These are phyloP conservation scores for Moniliella sp. DNA, from an alignment of 1,284 basidiomycete genomes.

Conservation along the genomic window DNA sequence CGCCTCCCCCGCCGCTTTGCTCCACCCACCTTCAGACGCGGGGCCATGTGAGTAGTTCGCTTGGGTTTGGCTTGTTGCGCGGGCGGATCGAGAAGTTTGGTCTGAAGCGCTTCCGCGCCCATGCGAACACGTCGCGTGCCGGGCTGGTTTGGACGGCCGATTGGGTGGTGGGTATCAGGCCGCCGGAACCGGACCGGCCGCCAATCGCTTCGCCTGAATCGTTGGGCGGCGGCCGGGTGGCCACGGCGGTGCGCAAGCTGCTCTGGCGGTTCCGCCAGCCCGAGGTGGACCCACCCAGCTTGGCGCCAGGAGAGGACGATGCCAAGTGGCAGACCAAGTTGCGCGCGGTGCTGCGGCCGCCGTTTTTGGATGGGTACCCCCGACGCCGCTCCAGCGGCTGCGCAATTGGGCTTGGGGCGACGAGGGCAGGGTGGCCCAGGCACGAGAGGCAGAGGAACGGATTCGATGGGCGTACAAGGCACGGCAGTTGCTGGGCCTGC, in stretches of 20 bases:
- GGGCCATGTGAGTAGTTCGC: conserved; percentile 19
- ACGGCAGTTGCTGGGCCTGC: background rate
- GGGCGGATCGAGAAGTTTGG: conserved; percentile 30
- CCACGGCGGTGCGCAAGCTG: no score
- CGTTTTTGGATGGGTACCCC: conserved; percentile 28
- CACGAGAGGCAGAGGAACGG: background rate
- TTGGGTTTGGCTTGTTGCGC: conserved; percentile 17
- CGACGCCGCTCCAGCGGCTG: conserved; percentile 17
- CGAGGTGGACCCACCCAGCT: no score
- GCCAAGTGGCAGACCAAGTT: no score
- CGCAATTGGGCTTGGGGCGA: conserved; percentile 10
- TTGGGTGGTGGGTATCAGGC: no score
- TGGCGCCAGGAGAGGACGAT: no score
- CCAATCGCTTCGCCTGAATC: no score
- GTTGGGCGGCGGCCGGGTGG: no score
- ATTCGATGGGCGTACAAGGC: background rate
- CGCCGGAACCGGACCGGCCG: no score
- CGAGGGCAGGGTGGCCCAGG: background rate
- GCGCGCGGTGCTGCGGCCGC: conserved; percentile 22
- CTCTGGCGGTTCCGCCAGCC: no score
- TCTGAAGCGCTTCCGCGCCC: conserved; percentile 24
- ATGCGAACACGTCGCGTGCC: conserved; percentile 14
- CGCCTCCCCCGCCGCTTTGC: no score
- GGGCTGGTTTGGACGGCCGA: background rate
- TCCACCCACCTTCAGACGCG: conserved; percentile 8